Evolutionary conservation across 352 stramenopile species (phyloP).

Genomic region (Phytophthora uliginosa): DNA sequence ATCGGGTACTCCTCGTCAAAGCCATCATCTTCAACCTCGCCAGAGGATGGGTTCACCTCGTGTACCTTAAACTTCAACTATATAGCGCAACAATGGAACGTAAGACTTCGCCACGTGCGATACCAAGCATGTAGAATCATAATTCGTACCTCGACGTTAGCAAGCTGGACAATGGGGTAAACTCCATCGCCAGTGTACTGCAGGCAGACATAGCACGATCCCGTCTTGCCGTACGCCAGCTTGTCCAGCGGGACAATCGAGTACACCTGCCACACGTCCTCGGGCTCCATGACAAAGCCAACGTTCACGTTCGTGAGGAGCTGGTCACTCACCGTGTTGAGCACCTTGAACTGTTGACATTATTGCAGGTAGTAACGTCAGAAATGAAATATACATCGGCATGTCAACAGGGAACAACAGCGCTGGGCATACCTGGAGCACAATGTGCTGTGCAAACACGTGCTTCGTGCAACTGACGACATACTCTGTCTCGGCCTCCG

Average conservation of each 20-base stretch:
- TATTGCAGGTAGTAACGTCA: neutral
- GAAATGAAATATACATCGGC: neutral
- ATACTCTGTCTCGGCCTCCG: conserved; percentile 99
- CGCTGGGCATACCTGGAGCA: conserved; percentile 75
- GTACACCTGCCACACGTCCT: conserved; percentile 94
- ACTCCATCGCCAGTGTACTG: conserved; percentile 80
- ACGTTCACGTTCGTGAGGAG: conserved; percentile 96
- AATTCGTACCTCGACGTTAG: conserved; percentile 85
- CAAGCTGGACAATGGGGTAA: conserved; percentile 92
- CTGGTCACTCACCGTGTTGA: conserved; percentile 99
- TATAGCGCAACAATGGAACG: conserved; percentile 14
- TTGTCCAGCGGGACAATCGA: conserved; percentile 90
- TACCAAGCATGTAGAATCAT: conserved; percentile 3
- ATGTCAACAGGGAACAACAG: neutral
- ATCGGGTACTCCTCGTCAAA: conserved; percentile 99
- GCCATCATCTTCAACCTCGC: conserved; percentile 90
- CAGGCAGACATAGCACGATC: conserved; percentile 95
- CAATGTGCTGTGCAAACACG: conserved; percentile 97
- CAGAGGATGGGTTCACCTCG: conserved; percentile 96
- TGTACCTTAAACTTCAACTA: conserved; percentile 97
- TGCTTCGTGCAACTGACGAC: conserved; percentile 98
- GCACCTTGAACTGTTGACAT: conserved; percentile 95
- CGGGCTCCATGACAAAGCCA: conserved; percentile 91
- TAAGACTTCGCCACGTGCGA: conserved; percentile 6
- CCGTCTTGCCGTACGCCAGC: conserved; percentile 95